Conservation (phyloP, 1,139 yeast genomes). For the Scheffersomyces insectosa region DNA sequence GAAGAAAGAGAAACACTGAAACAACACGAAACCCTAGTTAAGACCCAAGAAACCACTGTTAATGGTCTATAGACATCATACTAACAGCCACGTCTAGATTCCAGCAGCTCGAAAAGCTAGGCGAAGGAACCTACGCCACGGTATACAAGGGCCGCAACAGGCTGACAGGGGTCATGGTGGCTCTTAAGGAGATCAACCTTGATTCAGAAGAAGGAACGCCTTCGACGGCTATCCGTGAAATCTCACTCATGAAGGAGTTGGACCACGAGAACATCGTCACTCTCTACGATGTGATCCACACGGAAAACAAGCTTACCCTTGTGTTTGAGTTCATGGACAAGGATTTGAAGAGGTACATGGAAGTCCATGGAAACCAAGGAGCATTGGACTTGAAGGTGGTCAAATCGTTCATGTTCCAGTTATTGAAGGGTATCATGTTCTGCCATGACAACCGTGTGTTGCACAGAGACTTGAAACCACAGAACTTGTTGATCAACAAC, state of each 20-base stretch:
- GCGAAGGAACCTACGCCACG: conserved; percentile 98
- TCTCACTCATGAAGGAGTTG: conserved; percentile 92
- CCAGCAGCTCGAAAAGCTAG: conserved; percentile 80
- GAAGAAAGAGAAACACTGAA: no score
- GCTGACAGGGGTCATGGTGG: conserved; percentile 89
- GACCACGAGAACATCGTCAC: conserved; percentile 94
- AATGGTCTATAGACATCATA: conserved; percentile 1
- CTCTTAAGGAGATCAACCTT: conserved; percentile 88
- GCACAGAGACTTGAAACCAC: conserved; percentile 96
- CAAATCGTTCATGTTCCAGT: conserved; percentile 89
- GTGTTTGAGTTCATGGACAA: conserved; percentile 95
- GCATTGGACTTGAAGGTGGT: conserved; percentile 79
- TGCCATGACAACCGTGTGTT: conserved; percentile 94
- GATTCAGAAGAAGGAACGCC: conserved; percentile 99
- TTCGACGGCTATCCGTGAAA: conserved; percentile 95
- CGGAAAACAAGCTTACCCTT: conserved; percentile 90
- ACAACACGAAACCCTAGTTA: no score
- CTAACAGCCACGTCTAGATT: conserved; percentile 25
- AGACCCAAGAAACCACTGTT: conserved; percentile 7
- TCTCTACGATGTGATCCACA: conserved; percentile 91
- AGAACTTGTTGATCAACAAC: conserved; percentile 80
- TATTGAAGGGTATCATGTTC: conserved; percentile 85
- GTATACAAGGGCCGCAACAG: conserved; percentile 95
- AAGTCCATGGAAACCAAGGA: conserved; percentile 76
- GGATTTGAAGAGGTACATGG: conserved; percentile 94